Evolutionary conservation across 805 yeast species (phyloP), one percentile per base, ranked within the genome.

Genomic region (Candida nemodendra): DNA sequence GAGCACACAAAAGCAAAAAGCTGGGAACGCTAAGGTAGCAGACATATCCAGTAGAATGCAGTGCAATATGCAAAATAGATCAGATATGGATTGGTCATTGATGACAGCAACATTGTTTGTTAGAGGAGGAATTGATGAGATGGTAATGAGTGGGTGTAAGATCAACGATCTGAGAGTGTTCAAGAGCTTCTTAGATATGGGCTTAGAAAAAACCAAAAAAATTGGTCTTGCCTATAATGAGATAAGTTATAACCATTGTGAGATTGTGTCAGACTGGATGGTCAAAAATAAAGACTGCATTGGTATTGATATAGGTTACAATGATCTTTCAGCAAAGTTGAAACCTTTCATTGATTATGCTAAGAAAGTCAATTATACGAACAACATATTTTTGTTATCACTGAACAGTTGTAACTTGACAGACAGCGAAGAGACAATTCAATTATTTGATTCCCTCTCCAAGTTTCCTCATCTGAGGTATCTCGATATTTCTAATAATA

Each of bases 281-380:
- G 52, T 65, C 34, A 58, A 50, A 43, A 60, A 61, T 58, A 53
- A 64, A 50, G 64, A 54, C 18, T 72, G 80, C 4, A 56, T 78
- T 46, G 96, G 96, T 3, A 60, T 90, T 5, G 96, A 89, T 65
- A 52, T 90, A 15, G 95, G 95, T 3, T 90, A 82, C 54, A 90
- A 90, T 56, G 90, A 86, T 56, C 62, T 84, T 25, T 69, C 70
- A 1, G 39, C 51, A 4, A 53, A 56, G 3, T 41, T 72, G 35
- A 59, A 56, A 21, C 68, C 70, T 9, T 54, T 74, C 17, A 53
- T 67, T 28, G 71, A 69, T 2, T 58, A 55, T 39, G 46, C 59
- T 1, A 45, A 45, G 5, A 30, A 26, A 5, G 24, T 33, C 14
- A 39, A 40, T 3, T 26, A 29, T 11, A 37, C 40, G 50, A 42